Base-by-base conservation (phyloP, 805 yeast genomes). In the Sugiyamaella boreocaroliniensis region DNA sequence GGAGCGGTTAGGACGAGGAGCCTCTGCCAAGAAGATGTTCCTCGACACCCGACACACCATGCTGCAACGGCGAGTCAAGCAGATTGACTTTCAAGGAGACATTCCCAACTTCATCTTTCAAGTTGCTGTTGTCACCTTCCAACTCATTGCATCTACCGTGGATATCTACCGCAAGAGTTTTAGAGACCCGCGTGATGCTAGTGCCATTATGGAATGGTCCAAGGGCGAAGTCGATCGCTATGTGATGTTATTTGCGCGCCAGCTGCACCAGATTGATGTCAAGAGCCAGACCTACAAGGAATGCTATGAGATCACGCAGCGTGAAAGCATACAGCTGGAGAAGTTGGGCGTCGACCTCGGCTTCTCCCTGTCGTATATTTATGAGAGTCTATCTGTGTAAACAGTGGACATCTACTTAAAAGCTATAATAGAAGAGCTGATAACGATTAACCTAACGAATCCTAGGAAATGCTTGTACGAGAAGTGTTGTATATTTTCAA, bases 151-250 rank as follows among this genome's bases (percentile, higher is more conserved):
- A 52, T 73, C 79, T 44, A 81, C 95, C 0, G 79, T 81, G 12
- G 61, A 69, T 15, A 71, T 78, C 34, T 87, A 77, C 69, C 74
- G 75, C 48, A 67, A 71, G 22, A 48, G 84, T 49, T 85, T 79
- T 68, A 74, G 70, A 12, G 63, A 62, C 50, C 14, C 69, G 43
- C 68, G 68, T 40, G 74, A 79, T 48, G 74, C 85, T 9, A 78
- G 85, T 58, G 74, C 75, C 29, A 71, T 89, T 15, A 83, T 88
- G n/a, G 81, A 82, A 56, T 89, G 96, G 96, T 78, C 85, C 34
- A 78, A 79, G 52, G 76, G 76, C 11, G 85, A 83, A 64, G 78
- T 86, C 32, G 77, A 79, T 42, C 72, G 73, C 47, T 84, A 85
- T 58, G 80, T 81, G 29, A 70, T 72, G 15, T 68, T 82, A 6